Conservation (phyloP, 345 rosid species). For the Turnera subulata region DNA sequence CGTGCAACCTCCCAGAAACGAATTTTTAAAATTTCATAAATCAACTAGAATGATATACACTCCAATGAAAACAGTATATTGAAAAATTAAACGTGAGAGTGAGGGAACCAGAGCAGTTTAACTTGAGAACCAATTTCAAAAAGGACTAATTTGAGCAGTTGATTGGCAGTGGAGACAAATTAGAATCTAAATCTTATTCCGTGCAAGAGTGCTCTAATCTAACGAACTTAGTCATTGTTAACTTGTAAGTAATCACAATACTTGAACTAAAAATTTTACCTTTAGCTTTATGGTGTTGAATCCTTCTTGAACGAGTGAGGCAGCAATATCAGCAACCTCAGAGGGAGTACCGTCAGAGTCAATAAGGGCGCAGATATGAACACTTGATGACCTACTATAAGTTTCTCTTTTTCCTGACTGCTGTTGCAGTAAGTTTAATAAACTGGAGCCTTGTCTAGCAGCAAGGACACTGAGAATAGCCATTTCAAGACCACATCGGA, state of each 20-base stretch:
- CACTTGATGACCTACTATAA: constrained; percentile 34
- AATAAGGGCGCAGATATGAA: constrained; percentile 79
- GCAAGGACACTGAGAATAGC: constrained; percentile 76
- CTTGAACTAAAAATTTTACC: constrained; percentile 34
- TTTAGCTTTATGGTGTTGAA: constrained; percentile 81
- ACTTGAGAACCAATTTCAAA: too few relatives aligned
- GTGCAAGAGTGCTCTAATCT: too few relatives aligned
- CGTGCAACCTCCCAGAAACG: constrained; percentile 71
- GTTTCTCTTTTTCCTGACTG: constrained; percentile 33
- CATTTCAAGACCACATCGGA: constrained; percentile 95
- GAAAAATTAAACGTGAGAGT: too few relatives aligned
- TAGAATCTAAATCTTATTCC: too few relatives aligned
- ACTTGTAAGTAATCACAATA: not conserved
- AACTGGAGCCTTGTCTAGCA: constrained; percentile 48
- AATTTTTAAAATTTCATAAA: constrained; percentile 2
- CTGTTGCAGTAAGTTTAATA: constrained; percentile 45
- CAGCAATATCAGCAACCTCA: constrained; percentile 68
- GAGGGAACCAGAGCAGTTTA: too few relatives aligned
- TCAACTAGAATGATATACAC: too few relatives aligned
- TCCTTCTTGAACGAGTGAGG: constrained; percentile 69
- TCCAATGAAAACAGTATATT: too few relatives aligned
- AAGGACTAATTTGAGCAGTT: too few relatives aligned
- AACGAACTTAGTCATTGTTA: too few relatives aligned
- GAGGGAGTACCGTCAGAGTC: constrained; percentile 69
- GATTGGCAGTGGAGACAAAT: too few relatives aligned